Percentiles rank a stretch among this genome's conserved stretches.
Evolutionary conservation across 805 yeast species (phyloP).

Genomic region (Saturnispora serradocipensis): DNA sequence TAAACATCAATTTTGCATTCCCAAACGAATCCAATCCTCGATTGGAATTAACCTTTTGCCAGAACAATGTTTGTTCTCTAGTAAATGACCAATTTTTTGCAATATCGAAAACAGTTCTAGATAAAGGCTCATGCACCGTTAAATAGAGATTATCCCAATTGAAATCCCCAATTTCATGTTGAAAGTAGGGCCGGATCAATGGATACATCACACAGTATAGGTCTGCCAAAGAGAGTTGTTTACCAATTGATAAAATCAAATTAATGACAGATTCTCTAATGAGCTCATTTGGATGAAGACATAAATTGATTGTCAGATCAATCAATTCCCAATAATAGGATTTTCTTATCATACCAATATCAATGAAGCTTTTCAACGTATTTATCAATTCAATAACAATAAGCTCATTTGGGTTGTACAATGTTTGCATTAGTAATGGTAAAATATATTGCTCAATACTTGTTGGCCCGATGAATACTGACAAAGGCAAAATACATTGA

Average conservation of each 20-base stretch:
- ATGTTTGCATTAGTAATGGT: conserved; percentile 76
- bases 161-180: conserved; percentile 65
- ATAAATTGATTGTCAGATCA: conserved; percentile 41
- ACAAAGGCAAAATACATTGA: conserved; percentile 59
- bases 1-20: conserved; percentile 30
- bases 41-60: conserved; percentile 44
- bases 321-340: conserved; percentile 48
- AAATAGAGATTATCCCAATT: conserved; percentile 58
- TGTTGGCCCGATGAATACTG: conserved; percentile 72
- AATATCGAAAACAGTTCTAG: conserved; percentile 54
- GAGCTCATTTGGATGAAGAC: conserved; percentile 83
- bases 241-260: conserved; percentile 53
- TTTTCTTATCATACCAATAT: conserved; percentile 46
- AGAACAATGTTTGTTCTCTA: conserved; percentile 62
- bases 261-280: conserved; percentile 61
- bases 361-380: conserved; percentile 46
- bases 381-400: conserved; percentile 65
- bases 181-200: conserved; percentile 62
- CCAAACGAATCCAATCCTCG: conserved; percentile 37
- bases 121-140: conserved; percentile 57
- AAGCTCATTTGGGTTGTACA: conserved; percentile 75
- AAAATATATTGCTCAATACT: conserved; percentile 81
- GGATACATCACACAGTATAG: conserved; percentile 78
- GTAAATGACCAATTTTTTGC: conserved; percentile 64
- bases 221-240: conserved; percentile 65